phyloP scores from a whole-genome alignment of 169 alveolate genomes.

The Plasmodium yoelii region DNA sequence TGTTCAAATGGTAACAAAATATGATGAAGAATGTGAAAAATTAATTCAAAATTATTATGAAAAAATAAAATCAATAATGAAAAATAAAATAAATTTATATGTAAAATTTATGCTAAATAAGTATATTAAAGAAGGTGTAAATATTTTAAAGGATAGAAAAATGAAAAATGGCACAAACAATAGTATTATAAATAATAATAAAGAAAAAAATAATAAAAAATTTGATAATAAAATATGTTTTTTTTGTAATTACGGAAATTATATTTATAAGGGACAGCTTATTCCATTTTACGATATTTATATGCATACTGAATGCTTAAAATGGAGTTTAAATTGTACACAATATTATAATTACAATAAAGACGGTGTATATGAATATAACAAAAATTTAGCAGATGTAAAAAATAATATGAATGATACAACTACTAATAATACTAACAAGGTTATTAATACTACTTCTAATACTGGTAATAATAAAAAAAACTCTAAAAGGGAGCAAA shows the following conservation, averaged over 20 bases:
- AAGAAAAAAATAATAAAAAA: not conserved
- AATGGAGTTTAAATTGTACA: constrained; percentile 82
- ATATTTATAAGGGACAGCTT: constrained; percentile 77
- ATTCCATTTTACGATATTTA: constrained; percentile 82
- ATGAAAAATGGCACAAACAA: not conserved
- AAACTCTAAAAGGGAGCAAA: constrained; percentile 9
- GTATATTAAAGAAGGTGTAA: constrained; percentile 31
- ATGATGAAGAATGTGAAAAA: constrained; percentile 6
- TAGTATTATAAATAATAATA: not conserved
- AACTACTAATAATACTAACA: not conserved
- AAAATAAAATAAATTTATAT: constrained; percentile 43
- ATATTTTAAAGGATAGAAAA: constrained; percentile 2
- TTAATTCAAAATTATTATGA: not conserved
- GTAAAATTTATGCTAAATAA: constrained; percentile 53
- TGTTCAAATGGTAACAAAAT: not conserved
- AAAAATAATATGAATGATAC: constrained; percentile 1
- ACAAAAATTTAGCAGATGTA: constrained; percentile 10
- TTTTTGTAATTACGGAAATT: constrained; percentile 47
- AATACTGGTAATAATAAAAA: not conserved
- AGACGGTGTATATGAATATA: constrained; percentile 40
- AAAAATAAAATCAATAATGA: constrained; percentile 24
- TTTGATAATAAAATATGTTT: constrained; percentile 14
- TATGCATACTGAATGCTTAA: constrained; percentile 82
- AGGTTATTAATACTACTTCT: not conserved
- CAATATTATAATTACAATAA: constrained; percentile 76